phyloP scores from a whole-genome alignment of 805 yeast genomes.

The Cyberlindnera petersonii region DNA sequence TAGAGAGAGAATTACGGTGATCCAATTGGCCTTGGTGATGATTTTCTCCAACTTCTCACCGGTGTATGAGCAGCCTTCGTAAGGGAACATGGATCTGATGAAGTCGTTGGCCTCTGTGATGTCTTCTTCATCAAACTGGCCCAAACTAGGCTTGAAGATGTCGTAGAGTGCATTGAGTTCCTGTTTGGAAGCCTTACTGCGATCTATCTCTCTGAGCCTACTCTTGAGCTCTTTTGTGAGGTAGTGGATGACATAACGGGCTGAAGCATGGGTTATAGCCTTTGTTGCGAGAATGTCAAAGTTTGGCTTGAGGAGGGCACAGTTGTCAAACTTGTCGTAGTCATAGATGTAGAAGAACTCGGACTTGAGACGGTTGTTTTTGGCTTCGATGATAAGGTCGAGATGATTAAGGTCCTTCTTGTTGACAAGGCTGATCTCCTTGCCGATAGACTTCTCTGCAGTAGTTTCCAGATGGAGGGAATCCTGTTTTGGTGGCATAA shows the following conservation, averaged over 20 bases:
- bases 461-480: constrained; percentile 21
- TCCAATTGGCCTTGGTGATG: constrained; percentile 24
- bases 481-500: constrained; percentile 5
- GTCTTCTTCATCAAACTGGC: constrained; percentile 32
- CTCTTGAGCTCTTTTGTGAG: constrained; percentile 30
- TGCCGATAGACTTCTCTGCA: constrained; percentile 26
- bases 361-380: constrained; percentile 26
- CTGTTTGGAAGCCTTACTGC: constrained; percentile 18
- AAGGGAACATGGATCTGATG: constrained; percentile 33
- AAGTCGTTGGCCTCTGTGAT: constrained; percentile 26
- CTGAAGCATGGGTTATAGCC: constrained; percentile 30
- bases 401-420: constrained; percentile 26
- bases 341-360: constrained; percentile 34
- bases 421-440: constrained; percentile 25
- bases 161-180: constrained; percentile 24
- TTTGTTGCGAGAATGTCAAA: constrained; percentile 23
- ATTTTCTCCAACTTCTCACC: constrained; percentile 28
- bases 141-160: constrained; percentile 34
- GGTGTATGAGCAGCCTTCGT: constrained; percentile 34
- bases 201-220: constrained; percentile 20
- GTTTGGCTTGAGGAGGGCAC: constrained; percentile 24
- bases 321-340: constrained; percentile 28
- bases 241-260: constrained; percentile 33
- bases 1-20: constrained; percentile 28
- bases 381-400: constrained; percentile 27